Evolutionary conservation across 2,329 filamentous ascomycete genomes (phyloP), one percentile per base, ranked within the genome.

Genomic region (Fusarium sp.): DNA sequence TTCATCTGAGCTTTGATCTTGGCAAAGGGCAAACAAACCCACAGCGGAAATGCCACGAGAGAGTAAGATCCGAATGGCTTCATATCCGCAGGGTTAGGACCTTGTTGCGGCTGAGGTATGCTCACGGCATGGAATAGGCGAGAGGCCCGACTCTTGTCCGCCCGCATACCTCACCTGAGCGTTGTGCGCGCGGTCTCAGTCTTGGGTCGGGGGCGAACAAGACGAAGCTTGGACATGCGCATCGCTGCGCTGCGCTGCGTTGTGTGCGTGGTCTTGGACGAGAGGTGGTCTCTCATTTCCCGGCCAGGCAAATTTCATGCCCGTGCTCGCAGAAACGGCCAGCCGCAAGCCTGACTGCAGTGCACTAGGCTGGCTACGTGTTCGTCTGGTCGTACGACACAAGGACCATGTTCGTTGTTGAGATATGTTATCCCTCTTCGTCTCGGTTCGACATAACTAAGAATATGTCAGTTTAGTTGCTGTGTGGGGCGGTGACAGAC

Each of bases 231-330:
- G 69, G 72, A 74, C 77, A 60, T 68, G 37, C 11, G n/a, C 52
- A 24, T 22, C 45, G 45, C 22, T 22, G 41, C 20, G 45, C 22
- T 22, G 41, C 41, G 41, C 35, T 9, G 41, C 20, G 20, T 31
- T 50, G 43, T 20, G 41, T 45, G 43, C 22, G 43, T 48, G 43
- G 43, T 48, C 43, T 48, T 48, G 43, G 43, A 48, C 22, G 20
- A 48, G 43, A 50, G 45, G 45, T 13, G 45, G 45, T 64, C 62
- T 50, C 65, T 78, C 74, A 78, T 78, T 78, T 78, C 77, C 54
- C 71, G 64, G 59, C 60, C 65, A 57, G n/a, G 50, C 31, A 27
- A 67, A 64, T 65, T 75, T 73, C 63, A 59, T 65, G 69, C 41
- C 77, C 65, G 75, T 76, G 75, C 75, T 69, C 61, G 31, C 60